Evolutionary conservation across 2,329 filamentous ascomycete species (phyloP).

Genomic region (Aspergillus ibericus): DNA sequence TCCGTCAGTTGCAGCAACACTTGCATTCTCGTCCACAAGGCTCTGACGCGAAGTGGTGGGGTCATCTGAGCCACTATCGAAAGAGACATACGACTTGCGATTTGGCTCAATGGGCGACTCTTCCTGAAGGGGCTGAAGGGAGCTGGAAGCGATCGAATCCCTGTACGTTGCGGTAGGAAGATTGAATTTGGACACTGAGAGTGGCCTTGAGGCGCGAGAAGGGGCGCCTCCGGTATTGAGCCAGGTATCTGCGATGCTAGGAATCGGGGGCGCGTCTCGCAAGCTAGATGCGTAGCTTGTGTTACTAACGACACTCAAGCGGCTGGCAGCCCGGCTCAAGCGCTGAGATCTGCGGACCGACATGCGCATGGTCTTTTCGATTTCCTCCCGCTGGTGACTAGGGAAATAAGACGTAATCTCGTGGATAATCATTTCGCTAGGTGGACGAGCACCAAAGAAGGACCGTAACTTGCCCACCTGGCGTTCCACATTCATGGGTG

Average conservation of each 20-base stretch:
- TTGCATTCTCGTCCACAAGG: constrained; percentile 82
- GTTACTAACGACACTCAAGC: constrained; percentile 90
- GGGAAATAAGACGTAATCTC: constrained; percentile 97
- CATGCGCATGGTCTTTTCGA: constrained; percentile 90
- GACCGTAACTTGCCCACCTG: constrained; percentile 42
- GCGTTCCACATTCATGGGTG: constrained; percentile 28
- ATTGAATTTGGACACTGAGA: constrained; percentile 61
- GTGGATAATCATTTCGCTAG: constrained; percentile 95
- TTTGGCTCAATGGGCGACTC: constrained; percentile 84
- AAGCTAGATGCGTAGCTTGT: constrained; percentile 89
- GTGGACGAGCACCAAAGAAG: constrained; percentile 89
- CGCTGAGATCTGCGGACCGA: constrained; percentile 88
- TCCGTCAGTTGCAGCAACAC: constrained; percentile 61
- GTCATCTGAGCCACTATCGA: constrained; percentile 64
- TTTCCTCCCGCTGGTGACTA: constrained; percentile 88
- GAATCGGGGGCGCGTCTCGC: constrained; percentile 89
- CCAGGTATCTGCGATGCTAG: constrained; percentile 94
- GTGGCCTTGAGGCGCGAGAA: constrained; percentile 53
- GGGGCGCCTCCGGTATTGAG: constrained; percentile 61
- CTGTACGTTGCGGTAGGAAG: constrained; percentile 66
- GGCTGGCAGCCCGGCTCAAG: constrained; percentile 87
- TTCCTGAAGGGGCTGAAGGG: constrained; percentile 86
- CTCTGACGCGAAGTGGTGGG: constrained; percentile 74
- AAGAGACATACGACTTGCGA: constrained; percentile 91
- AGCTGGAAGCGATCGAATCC: constrained; percentile 84